Base-by-base conservation (phyloP, 345 rosid genomes). In the Microcos paniculata region DNA sequence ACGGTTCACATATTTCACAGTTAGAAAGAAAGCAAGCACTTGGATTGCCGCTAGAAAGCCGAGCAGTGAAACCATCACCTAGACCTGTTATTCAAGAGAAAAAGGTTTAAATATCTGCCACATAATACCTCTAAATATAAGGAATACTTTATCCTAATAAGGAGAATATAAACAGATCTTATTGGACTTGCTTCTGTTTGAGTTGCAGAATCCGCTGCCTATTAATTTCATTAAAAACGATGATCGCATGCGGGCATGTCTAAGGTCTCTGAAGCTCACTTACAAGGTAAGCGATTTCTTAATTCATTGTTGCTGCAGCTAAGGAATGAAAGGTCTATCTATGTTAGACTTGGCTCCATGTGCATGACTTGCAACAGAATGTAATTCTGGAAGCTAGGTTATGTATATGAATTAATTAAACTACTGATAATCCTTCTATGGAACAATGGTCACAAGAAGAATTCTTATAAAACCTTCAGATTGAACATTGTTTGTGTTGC, bases 231-330 rank as follows among this genome's bases (percentile, higher is more conserved):
- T 66, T 30, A 59, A 81, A 52, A 85, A 86, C 74, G 73, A 87
- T n/a, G 90, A 87, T 72, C 79, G 80, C 70, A 85, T 93, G 86
- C 78, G 86, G 78, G 91, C 90, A 75, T 88, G 92, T 71, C 82
- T 95, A 79, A 86, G 91, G 79, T 90, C 92, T 72, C 79, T 95
- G 58, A 84, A 80, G 86, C 90, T 73, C 57, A 85, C 85, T 70
- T 87, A 86, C 74, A 83, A 75, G 91, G 96, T 88, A 86, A 70
- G 70, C 53, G 46, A 21, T 55, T 12, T 75, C 19, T 28, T 42
- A 55, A 21, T 45, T 15, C 48, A 15, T 28, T 49, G 19, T 9
- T 48, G 45, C 28, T 8, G 8, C 33, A 28, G 62, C 65, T 35
- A 55, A 49, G 33, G 5, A 7, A 56, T 43, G 38, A 23, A 4